These are phyloP conservation scores for Coemansia sp. DNA, from an alignment of 192 early-diverging fungal genomes.

Conservation along the genomic window DNA sequence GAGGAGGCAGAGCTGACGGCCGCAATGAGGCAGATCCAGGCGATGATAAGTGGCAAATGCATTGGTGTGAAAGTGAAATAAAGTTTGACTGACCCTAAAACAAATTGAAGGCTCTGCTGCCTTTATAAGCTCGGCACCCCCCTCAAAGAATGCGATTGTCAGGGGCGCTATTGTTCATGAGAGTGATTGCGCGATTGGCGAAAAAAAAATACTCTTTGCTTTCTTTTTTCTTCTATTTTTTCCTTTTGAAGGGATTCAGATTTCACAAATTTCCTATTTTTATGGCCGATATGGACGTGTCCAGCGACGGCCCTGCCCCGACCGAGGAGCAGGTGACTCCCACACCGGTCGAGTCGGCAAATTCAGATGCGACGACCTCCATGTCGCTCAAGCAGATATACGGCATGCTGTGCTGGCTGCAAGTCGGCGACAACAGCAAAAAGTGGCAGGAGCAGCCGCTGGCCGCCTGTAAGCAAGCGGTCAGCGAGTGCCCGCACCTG, in stretches of 20 bases:
- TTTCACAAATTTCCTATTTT: neutral
- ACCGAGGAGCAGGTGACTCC: neutral
- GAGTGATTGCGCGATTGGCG: neutral
- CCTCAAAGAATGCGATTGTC: neutral
- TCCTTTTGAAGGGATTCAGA: neutral
- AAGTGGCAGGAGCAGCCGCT: slow-evolving; percentile 17
- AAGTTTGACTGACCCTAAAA: neutral
- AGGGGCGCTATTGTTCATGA: neutral
- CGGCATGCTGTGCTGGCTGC: slow-evolving; percentile 45
- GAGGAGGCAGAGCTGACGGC: neutral
- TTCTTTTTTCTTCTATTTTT: neutral
- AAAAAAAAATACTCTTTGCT: neutral
- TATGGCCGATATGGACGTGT: neutral
- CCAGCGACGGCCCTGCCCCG: neutral
- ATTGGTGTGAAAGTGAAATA: neutral
- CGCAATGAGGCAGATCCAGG: neutral
- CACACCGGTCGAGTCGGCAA: neutral
- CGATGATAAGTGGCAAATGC: neutral
- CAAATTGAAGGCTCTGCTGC: neutral
- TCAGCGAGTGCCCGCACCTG: slow-evolving; percentile 26
- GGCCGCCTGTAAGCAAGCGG: slow-evolving; percentile 18
- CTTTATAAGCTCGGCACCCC: neutral
- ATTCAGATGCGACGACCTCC: neutral
- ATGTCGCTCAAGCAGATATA: slow-evolving; percentile 38
- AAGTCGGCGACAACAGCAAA: slow-evolving; percentile 17